Evolutionary conservation across 163 green algal genomes (phyloP).

Genomic region (Trebouxiophyceae sp.): DNA sequence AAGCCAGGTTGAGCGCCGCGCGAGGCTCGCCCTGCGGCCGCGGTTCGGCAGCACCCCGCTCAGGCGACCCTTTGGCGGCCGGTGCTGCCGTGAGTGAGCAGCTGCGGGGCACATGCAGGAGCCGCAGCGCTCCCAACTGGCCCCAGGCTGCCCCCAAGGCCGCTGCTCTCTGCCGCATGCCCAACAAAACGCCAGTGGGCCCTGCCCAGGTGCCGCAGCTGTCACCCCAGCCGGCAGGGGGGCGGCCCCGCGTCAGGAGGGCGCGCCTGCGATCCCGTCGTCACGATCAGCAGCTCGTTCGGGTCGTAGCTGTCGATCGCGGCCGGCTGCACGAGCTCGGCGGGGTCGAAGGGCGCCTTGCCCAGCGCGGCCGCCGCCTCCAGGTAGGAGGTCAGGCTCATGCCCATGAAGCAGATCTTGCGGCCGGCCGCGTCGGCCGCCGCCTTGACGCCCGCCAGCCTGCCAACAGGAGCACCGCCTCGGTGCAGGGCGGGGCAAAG

Average conservation of each 20-base stretch:
- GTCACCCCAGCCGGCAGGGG: too few relatives aligned
- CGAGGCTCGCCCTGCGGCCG: conserved; percentile 76
- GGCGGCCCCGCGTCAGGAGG: too few relatives aligned
- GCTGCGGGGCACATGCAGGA: too few relatives aligned
- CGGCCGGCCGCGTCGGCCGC: conserved; percentile 85
- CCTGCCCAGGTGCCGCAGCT: conserved; percentile 3
- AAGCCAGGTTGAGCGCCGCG: conserved; percentile 78
- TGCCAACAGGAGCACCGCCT: conserved; percentile 27
- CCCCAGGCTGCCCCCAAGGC: too few relatives aligned
- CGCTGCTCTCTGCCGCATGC: too few relatives aligned
- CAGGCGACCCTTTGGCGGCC: too few relatives aligned
- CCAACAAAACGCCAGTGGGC: too few relatives aligned
- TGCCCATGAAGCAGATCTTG: conserved; percentile 88
- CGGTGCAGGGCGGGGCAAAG: too few relatives aligned
- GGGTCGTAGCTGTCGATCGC: conserved; percentile 74
- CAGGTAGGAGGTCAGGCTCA: conserved; percentile 85
- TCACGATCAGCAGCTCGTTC: conserved; percentile 79
- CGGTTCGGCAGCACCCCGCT: too few relatives aligned
- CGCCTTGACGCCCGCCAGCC: conserved; percentile 66
- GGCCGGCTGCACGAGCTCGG: conserved; percentile 59
- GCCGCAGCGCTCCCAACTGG: too few relatives aligned
- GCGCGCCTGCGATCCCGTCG: conserved; percentile 73
- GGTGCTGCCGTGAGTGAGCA: too few relatives aligned
- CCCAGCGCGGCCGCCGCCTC: conserved; percentile 75
- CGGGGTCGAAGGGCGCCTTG: conserved; percentile 76